Percentiles rank a stretch among this genome's conserved stretches.
These are phyloP conservation scores for Hanseniaspora thailandica DNA, from an alignment of 805 yeast genomes.

Conservation along the genomic window DNA sequence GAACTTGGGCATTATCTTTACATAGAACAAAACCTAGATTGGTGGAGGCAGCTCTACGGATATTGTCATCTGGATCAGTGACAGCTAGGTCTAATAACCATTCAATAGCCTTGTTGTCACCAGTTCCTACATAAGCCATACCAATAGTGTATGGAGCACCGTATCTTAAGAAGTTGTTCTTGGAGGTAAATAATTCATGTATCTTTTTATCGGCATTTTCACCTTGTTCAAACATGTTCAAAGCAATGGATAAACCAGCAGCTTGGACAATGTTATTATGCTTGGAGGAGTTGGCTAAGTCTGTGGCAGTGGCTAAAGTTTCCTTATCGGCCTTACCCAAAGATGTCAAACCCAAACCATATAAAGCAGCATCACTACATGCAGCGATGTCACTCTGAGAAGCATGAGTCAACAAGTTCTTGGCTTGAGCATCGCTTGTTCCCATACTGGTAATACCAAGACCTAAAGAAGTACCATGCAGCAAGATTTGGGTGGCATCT, in stretches of 20 bases:
- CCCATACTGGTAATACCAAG: slow-evolving; percentile 97
- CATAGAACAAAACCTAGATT: slow-evolving; percentile 82
- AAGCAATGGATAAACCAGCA: slow-evolving; percentile 78
- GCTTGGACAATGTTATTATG: slow-evolving; percentile 93
- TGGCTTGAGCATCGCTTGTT: slow-evolving; percentile 56
- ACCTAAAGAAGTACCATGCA: slow-evolving; percentile 94
- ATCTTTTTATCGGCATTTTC: slow-evolving; percentile 61
- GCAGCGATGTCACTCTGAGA: slow-evolving; percentile 83
- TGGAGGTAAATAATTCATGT: slow-evolving; percentile 51
- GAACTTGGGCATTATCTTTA: slow-evolving; percentile 85
- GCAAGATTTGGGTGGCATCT: slow-evolving; percentile 64
- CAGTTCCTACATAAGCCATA: slow-evolving; percentile 93
- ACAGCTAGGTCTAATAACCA: slow-evolving; percentile 85
- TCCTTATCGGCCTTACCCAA: slow-evolving; percentile 71
- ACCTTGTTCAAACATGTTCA: slow-evolving; percentile 76
- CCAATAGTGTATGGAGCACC: slow-evolving; percentile 95
- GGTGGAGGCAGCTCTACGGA: slow-evolving; percentile 89
- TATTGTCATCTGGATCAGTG: slow-evolving; percentile 91
- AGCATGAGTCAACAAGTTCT: slow-evolving; percentile 72
- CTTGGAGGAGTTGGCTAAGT: slow-evolving; percentile 87
- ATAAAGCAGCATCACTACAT: slow-evolving; percentile 92
- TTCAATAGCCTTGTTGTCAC: slow-evolving; percentile 76
- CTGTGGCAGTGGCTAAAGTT: slow-evolving; percentile 66
- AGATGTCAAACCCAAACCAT: slow-evolving; percentile 93
- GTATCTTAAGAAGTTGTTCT: slow-evolving; percentile 75